Percentiles rank a stretch among this genome's conserved stretches.
Conservation (phyloP, 2,329 filamentous ascomycete genomes). For the Trichoderma sp. region DNA sequence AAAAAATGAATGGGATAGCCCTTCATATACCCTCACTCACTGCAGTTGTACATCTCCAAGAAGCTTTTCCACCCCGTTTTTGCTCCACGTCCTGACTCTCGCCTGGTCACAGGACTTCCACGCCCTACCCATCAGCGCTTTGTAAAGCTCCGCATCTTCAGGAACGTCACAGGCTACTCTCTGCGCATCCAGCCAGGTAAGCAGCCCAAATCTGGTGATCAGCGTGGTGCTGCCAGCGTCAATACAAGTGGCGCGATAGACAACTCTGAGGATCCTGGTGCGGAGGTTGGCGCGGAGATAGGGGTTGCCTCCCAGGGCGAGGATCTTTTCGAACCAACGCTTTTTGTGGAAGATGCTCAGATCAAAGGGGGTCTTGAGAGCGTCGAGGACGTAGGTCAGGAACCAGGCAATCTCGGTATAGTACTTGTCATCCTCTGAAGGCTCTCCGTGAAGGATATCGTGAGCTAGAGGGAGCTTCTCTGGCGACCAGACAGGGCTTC, state of each 20-base stretch:
- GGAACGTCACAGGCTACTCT: slow-evolving; percentile 47
- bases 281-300: slow-evolving; percentile 63
- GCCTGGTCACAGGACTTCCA: slow-evolving; percentile 68
- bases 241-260: slow-evolving; percentile 70
- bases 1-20: not conserved
- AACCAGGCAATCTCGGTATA: slow-evolving; percentile 77
- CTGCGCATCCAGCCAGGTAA: slow-evolving; percentile 74
- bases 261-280: slow-evolving; percentile 61
- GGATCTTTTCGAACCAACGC: slow-evolving; percentile 74
- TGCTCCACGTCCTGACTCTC: slow-evolving; percentile 70
- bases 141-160: slow-evolving; percentile 55
- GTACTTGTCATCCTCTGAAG: slow-evolving; percentile 72
- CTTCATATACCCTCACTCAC: slow-evolving; percentile 29
- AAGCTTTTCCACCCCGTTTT: slow-evolving; percentile 47
- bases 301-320: slow-evolving; percentile 70
- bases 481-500: slow-evolving; percentile 74
- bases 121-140: slow-evolving; percentile 59
- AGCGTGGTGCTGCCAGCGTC: slow-evolving; percentile 78
- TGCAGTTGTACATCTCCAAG: slow-evolving; percentile 29
- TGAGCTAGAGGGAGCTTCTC: slow-evolving; percentile 74
- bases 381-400: slow-evolving; percentile 69
- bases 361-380: slow-evolving; percentile 62
- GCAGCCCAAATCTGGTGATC: slow-evolving; percentile 72
- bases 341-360: slow-evolving; percentile 63
- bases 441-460: slow-evolving; percentile 64